Percentiles rank a stretch among this genome's conserved stretches.
Evolutionary conservation across 2,329 filamentous ascomycete genomes (phyloP).

Genomic region (Aureobasidium sp.): DNA sequence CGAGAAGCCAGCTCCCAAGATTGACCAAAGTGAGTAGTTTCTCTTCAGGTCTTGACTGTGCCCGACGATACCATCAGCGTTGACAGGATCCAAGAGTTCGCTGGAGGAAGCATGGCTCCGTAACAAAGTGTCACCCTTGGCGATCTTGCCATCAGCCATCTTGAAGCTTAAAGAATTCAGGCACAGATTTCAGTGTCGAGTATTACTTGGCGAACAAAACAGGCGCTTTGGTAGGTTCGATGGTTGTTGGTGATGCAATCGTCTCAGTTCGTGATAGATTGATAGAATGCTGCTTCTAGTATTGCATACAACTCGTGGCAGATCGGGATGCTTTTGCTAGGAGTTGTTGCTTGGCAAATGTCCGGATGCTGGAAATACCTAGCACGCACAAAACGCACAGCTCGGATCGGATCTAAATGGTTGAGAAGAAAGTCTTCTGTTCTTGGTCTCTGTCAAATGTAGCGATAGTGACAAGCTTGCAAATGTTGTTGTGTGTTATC

Average conservation of each 20-base stretch:
- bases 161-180: neutral
- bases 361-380: neutral
- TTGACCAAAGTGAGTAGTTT: conserved; percentile 41
- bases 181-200: neutral
- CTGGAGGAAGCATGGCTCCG: neutral
- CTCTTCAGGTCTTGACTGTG: conserved; percentile 40
- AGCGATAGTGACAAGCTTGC: neutral
- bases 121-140: neutral
- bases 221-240: neutral
- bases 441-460: neutral
- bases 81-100: conserved; percentile 6
- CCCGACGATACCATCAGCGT: conserved; percentile 38
- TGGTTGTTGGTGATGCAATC: neutral
- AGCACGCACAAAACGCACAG: neutral
- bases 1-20: conserved; percentile 42
- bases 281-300: neutral
- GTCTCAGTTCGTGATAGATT: neutral
- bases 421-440: neutral
- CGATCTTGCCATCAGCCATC: neutral
- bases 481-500: neutral
- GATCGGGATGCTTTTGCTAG: neutral
- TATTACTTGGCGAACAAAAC: neutral
- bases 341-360: neutral
- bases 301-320: neutral
- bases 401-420: neutral